Percentiles rank a stretch among this genome's conserved stretches.
Evolutionary conservation across 192 early-diverging fungal genomes (phyloP).

Genomic region (Rhizoclosmatium globosum): DNA sequence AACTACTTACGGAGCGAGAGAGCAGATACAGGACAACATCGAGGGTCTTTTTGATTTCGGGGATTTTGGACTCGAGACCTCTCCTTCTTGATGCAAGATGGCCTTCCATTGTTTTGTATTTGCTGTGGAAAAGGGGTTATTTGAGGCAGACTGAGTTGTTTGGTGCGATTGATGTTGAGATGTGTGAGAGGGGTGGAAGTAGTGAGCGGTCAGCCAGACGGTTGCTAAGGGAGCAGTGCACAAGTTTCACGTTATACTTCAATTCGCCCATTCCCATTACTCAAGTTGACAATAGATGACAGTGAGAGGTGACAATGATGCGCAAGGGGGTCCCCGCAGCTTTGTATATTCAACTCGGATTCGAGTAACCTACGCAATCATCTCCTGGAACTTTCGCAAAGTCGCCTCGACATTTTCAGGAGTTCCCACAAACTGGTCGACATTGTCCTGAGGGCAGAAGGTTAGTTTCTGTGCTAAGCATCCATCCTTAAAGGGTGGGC

Average conservation of each 20-base stretch:
- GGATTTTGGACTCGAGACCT: slow-evolving; percentile 90
- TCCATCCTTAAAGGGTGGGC: slow-evolving; percentile 1
- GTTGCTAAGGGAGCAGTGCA: too few relatives aligned
- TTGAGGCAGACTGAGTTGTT: neutral
- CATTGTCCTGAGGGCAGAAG: slow-evolving; percentile 70
- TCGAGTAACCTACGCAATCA: slow-evolving; percentile 67
- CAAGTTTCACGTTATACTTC: too few relatives aligned
- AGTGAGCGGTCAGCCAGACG: neutral
- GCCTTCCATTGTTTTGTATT: slow-evolving; percentile 98
- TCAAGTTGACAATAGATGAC: neutral
- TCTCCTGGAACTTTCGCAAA: slow-evolving; percentile 92
- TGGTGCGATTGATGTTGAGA: slow-evolving; percentile 10
- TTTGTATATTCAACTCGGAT: neutral
- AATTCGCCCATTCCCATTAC: neutral
- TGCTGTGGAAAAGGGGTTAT: slow-evolving; percentile 64
- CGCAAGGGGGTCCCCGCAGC: neutral
- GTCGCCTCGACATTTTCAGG: slow-evolving; percentile 80
- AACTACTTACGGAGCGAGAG: slow-evolving; percentile 33
- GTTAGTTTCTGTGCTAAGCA: neutral
- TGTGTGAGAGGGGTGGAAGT: too few relatives aligned
- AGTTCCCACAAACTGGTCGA: slow-evolving; percentile 84
- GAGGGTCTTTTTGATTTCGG: slow-evolving; percentile 94
- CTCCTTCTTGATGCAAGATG: slow-evolving; percentile 85
- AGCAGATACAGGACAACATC: slow-evolving; percentile 84
- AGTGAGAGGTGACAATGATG: neutral